Percentiles rank a stretch among this genome's conserved stretches.
Evolutionary conservation across 805 yeast genomes (phyloP).

Genomic region (Cyberlindnera petersonii): DNA sequence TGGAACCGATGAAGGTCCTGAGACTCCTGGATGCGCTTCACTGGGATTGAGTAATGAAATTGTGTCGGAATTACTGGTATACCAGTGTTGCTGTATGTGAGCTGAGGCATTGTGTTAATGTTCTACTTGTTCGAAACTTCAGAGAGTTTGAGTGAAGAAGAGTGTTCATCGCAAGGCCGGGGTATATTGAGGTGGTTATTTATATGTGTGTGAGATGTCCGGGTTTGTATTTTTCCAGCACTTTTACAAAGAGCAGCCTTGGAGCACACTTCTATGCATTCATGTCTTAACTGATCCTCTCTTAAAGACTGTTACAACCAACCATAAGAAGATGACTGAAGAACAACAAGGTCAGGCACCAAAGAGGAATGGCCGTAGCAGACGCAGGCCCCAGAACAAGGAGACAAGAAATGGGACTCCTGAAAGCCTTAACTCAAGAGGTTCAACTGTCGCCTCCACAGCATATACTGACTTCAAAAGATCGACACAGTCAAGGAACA

Average conservation of each 20-base stretch:
- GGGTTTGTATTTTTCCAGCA: too few relatives aligned
- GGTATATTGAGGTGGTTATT: too few relatives aligned
- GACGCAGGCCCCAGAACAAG: not conserved
- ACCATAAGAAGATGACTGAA: not conserved
- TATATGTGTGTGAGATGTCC: too few relatives aligned
- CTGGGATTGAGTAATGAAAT: conserved; percentile 32
- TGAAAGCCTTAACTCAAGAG: not conserved
- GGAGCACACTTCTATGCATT: too few relatives aligned
- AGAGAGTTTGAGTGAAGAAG: too few relatives aligned
- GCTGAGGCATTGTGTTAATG: conserved; percentile 7
- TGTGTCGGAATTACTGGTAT: conserved; percentile 1
- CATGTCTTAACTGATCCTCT: too few relatives aligned
- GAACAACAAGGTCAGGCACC: not conserved
- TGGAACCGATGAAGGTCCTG: conserved; percentile 41
- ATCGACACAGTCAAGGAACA: not conserved
- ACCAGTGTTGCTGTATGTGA: conserved; percentile 11
- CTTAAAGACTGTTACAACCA: not conserved
- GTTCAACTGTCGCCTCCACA: not conserved
- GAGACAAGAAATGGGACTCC: not conserved
- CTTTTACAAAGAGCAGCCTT: too few relatives aligned
- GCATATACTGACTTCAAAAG: not conserved
- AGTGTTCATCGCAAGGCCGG: too few relatives aligned
- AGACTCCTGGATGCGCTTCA: conserved; percentile 42
- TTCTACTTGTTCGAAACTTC: too few relatives aligned
- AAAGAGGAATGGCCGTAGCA: not conserved